These are phyloP conservation scores for Yamadazyma laniorum DNA, from an alignment of 805 yeast species.

Conservation along the genomic window DNA sequence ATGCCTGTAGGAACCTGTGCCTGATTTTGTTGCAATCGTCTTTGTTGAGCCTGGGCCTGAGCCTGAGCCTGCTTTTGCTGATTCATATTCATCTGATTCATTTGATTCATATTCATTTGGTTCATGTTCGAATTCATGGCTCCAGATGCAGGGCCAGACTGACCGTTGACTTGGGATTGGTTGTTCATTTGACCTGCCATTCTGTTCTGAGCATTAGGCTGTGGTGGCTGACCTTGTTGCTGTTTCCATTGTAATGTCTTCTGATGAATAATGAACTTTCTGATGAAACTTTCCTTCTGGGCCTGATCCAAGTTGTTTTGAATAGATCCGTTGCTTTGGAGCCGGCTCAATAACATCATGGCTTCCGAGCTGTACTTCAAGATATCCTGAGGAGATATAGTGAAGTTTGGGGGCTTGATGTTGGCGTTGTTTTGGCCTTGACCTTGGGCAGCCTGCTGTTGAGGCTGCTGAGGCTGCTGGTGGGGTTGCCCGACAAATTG, in stretches of 20 bases:
- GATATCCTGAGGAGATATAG: slow-evolving; percentile 38
- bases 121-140: neutral
- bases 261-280: slow-evolving; percentile 40
- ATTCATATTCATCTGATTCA: slow-evolving; percentile 17
- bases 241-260: slow-evolving; percentile 30
- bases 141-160: neutral
- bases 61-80: neutral
- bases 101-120: slow-evolving; percentile 5
- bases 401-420: slow-evolving; percentile 28
- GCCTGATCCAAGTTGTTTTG: slow-evolving; percentile 33
- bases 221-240: slow-evolving; percentile 22
- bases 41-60: slow-evolving; percentile 21
- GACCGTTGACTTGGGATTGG: neutral
- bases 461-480: slow-evolving; percentile 16
- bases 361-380: slow-evolving; percentile 40
- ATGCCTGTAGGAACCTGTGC: neutral
- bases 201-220: slow-evolving; percentile 1
- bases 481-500: neutral
- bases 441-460: slow-evolving; percentile 22
- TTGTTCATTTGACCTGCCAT: neutral
- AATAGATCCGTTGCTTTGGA: slow-evolving; percentile 37
- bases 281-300: slow-evolving; percentile 38
- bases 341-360: slow-evolving; percentile 32
- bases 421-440: slow-evolving; percentile 10
- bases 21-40: slow-evolving; percentile 16